Conservation (phyloP, 1,284 basidiomycete species). For the Austroboletus niveus region DNA sequence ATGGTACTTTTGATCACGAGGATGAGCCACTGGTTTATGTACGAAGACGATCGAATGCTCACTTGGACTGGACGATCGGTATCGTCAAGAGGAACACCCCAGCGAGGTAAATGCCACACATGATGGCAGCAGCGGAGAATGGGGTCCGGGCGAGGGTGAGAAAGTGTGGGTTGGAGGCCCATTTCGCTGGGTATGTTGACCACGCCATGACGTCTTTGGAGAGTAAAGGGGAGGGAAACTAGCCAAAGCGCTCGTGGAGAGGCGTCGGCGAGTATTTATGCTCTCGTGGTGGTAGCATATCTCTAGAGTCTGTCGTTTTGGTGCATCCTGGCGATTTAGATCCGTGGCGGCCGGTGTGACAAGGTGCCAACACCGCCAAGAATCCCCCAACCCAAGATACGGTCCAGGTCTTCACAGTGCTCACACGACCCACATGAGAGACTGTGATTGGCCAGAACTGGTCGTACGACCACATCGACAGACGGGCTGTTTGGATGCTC, state of each 20-base stretch:
- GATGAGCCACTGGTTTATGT: constrained; percentile 7
- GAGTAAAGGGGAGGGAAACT: no score
- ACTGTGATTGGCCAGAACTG: no score
- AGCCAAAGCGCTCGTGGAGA: neutral
- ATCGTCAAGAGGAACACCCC: constrained; percentile 54
- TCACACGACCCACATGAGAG: no score
- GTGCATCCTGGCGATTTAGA: neutral
- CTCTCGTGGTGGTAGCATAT: neutral
- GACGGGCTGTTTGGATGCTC: no score
- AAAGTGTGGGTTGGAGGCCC: constrained; percentile 8
- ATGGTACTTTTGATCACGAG: constrained; percentile 37
- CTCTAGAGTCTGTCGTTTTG: constrained; percentile 4
- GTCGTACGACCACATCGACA: no score
- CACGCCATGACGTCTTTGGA: no score
- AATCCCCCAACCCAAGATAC: no score
- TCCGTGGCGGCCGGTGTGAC: no score
- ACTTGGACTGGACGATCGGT: constrained; percentile 76
- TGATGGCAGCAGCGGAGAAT: constrained; percentile 24
- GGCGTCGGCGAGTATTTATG: constrained; percentile 21
- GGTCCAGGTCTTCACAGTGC: no score
- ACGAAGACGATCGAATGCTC: constrained; percentile 32
- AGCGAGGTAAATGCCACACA: constrained; percentile 54
- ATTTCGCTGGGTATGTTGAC: no score
- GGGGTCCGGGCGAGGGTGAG: constrained; percentile 35
- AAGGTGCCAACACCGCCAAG: no score